Conservation (phyloP, 169 alveolate species). For the Amoebophrya sp. region DNA sequence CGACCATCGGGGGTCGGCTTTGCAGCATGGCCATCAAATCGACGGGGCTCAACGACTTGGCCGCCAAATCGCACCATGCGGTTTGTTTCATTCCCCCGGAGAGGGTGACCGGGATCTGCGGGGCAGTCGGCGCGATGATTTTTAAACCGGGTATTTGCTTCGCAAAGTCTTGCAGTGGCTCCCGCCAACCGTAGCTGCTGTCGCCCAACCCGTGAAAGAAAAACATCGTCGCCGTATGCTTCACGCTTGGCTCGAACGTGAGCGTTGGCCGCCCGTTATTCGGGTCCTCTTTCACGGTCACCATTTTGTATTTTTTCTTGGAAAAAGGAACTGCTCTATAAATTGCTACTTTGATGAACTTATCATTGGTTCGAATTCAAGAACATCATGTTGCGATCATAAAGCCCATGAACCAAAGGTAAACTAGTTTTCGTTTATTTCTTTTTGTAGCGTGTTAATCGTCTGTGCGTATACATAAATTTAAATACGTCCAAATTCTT, state of each 20-base stretch:
- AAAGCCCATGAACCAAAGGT: too few species aligned
- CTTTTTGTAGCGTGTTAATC: too few species aligned
- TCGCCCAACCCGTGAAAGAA: background rate
- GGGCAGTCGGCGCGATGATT: background rate
- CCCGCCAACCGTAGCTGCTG: background rate
- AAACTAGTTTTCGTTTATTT: too few species aligned
- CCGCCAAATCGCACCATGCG: background rate
- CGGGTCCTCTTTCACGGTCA: background rate
- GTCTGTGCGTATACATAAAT: too few species aligned
- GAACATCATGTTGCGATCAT: too few species aligned
- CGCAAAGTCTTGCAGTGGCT: background rate
- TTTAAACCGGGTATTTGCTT: background rate
- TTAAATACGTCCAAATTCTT: too few species aligned
- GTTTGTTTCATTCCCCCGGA: background rate
- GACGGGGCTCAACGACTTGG: background rate
- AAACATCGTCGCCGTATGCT: background rate
- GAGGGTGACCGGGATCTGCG: background rate
- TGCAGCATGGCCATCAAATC: background rate
- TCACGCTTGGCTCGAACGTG: background rate
- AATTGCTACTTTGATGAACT: too few species aligned
- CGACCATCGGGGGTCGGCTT: background rate
- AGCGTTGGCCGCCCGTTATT: background rate
- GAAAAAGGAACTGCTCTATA: too few species aligned
- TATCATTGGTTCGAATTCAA: too few species aligned
- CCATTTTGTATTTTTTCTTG: background rate